Conservation (phyloP, 805 yeast genomes). For the Kluyveromyces siamensis region DNA sequence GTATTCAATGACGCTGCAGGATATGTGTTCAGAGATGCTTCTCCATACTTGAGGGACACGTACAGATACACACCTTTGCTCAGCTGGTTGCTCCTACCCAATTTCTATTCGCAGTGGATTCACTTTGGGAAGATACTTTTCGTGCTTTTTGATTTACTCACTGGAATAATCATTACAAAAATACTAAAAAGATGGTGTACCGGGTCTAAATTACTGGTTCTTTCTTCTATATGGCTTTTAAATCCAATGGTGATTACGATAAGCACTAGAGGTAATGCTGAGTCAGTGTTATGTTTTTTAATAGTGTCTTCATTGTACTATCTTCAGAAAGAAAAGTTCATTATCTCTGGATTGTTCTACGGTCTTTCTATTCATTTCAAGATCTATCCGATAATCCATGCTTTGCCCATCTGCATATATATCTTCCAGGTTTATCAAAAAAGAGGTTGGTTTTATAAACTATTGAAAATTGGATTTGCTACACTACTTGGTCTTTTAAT, state of each 20-base stretch:
- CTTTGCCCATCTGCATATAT: constrained; percentile 53
- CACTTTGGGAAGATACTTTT: constrained; percentile 76
- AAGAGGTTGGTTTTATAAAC: constrained; percentile 17
- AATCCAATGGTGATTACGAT: constrained; percentile 95
- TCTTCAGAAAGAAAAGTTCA: constrained; percentile 26
- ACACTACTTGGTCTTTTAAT: constrained; percentile 36
- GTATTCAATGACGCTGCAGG: constrained; percentile 91
- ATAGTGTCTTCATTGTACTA: constrained; percentile 50
- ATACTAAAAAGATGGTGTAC: constrained; percentile 23
- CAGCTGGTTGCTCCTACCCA: constrained; percentile 76
- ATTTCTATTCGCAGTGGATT: constrained; percentile 39
- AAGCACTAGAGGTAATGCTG: constrained; percentile 88
- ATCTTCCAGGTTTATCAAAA: constrained; percentile 8
- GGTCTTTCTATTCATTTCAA: constrained; percentile 85
- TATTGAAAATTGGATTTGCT: constrained; percentile 35
- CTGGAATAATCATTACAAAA: constrained; percentile 56
- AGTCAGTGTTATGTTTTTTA: constrained; percentile 75
- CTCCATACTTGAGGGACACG: constrained; percentile 82
- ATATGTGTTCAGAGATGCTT: constrained; percentile 46
- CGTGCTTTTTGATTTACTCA: constrained; percentile 65
- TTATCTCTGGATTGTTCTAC: constrained; percentile 40
- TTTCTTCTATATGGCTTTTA: constrained; percentile 68
- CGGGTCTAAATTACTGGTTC: constrained; percentile 29
- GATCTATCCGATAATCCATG: constrained; percentile 81
- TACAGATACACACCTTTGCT: constrained; percentile 89